Conservation (phyloP, 306 rosid genomes). For the Rubus parviflorus region DNA sequence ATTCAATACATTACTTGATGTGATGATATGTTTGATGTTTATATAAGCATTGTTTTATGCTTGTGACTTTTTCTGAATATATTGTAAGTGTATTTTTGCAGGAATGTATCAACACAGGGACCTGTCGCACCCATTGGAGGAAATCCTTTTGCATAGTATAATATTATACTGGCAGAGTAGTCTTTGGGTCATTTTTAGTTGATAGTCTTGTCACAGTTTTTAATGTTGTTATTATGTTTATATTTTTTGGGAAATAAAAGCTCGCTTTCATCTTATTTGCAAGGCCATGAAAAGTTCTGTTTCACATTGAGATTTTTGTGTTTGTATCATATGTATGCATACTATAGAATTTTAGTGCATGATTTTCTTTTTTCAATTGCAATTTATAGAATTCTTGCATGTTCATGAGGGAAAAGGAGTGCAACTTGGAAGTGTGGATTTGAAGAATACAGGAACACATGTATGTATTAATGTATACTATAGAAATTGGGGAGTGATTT, state of each 20-base stretch:
- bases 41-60: background rate
- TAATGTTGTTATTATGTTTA: background rate
- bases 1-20: background rate
- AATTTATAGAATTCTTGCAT: background rate
- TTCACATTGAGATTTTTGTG: background rate
- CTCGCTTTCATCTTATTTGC: background rate
- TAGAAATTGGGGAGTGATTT: no score
- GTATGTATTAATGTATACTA: no score
- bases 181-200: background rate
- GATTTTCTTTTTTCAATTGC: background rate
- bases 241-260: background rate
- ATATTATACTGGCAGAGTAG: constrained; percentile 24
- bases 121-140: constrained; percentile 72
- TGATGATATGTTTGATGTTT: background rate
- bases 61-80: background rate
- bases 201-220: background rate
- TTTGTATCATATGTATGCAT: background rate
- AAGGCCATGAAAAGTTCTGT: background rate
- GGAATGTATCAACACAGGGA: constrained; percentile 61
- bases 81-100: constrained; percentile 35
- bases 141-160: constrained; percentile 87
- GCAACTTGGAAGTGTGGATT: no score
- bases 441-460: no score
- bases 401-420: no score
- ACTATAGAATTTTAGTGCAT: background rate